These are phyloP conservation scores for Asterella californica DNA, from an alignment of 225 moss, liverwort and hornwort genomes.

Conservation along the genomic window DNA sequence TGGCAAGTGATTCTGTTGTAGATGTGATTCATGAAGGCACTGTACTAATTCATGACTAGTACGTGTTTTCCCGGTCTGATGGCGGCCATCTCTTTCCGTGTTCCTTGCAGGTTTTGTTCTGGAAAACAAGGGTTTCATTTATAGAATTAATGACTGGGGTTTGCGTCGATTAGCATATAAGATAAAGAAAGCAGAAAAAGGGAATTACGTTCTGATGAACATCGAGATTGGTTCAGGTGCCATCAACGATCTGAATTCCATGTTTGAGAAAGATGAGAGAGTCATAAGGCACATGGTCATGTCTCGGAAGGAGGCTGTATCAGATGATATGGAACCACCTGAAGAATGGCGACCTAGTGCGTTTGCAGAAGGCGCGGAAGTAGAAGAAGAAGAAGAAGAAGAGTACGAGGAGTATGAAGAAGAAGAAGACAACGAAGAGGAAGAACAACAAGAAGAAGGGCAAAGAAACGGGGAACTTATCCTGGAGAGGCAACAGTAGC, in stretches of 20 bases:
- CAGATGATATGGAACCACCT: conserved; percentile 55
- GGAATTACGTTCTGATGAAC: conserved; percentile 91
- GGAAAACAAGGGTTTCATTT: conserved; percentile 67
- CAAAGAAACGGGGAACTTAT: conserved; percentile 33
- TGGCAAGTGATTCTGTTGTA: background rate
- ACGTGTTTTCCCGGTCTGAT: background rate
- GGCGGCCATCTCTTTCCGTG: background rate
- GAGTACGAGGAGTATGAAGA: conserved; percentile 42
- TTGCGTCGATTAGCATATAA: conserved; percentile 69
- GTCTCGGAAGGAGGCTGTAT: conserved; percentile 55
- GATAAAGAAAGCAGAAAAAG: conserved; percentile 65
- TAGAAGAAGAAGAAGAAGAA: conserved; percentile 30
- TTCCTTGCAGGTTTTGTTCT: conserved; percentile 57
- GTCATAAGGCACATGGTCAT: conserved; percentile 91
- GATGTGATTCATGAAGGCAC: background rate
- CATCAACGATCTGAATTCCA: conserved; percentile 62
- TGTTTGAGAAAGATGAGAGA: conserved; percentile 80
- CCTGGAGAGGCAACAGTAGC: conserved; percentile 3
- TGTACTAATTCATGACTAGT: background rate
- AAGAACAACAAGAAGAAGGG: conserved; percentile 22
- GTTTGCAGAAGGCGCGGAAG: conserved; percentile 43
- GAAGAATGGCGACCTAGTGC: conserved; percentile 54
- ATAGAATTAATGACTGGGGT: conserved; percentile 89
- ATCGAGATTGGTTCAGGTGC: conserved; percentile 60
- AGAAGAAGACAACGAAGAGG: conserved; percentile 32